phyloP scores from a whole-genome alignment of 2,329 filamentous ascomycete genomes.

The Microcera coccophila region DNA sequence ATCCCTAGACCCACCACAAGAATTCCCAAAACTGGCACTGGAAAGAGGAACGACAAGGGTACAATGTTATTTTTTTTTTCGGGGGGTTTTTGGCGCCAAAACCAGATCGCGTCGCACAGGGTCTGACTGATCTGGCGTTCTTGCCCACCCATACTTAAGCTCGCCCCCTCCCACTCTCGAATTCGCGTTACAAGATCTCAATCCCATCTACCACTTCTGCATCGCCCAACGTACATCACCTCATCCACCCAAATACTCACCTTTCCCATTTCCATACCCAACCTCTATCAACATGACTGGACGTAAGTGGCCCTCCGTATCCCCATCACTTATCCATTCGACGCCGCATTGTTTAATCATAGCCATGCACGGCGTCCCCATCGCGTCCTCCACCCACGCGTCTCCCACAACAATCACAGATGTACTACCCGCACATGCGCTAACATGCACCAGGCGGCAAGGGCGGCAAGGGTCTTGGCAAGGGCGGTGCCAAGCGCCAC shows the following conservation, averaged over 20 bases:
- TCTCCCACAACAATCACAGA: neutral
- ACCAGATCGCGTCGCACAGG: constrained; percentile 23
- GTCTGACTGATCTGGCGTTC: constrained; percentile 35
- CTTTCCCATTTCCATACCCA: constrained; percentile 4
- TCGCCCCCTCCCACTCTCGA: constrained; percentile 26
- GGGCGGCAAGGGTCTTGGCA: constrained; percentile 96
- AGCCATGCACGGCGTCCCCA: neutral
- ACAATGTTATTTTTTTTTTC: no score
- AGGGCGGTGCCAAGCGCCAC: constrained; percentile 98
- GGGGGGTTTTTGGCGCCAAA: neutral
- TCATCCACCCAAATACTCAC: constrained; percentile 7
- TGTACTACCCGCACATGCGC: constrained; percentile 23
- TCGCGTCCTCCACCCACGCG: no score
- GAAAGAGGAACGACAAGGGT: no score
- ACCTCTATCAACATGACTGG: constrained; percentile 59
- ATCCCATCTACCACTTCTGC: no score
- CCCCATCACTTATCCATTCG: neutral
- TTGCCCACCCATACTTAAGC: constrained; percentile 41
- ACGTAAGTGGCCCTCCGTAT: constrained; percentile 51
- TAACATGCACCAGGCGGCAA: constrained; percentile 71
- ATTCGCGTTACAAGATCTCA: no score
- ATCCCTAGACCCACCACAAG: no score
- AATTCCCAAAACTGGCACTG: no score
- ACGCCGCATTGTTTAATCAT: neutral
- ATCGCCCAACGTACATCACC: constrained; percentile 20